Evolutionary conservation across 2,329 filamentous ascomycete genomes (phyloP), one percentile per base, ranked within the genome.

Genomic region (Xylaria arbuscula): DNA sequence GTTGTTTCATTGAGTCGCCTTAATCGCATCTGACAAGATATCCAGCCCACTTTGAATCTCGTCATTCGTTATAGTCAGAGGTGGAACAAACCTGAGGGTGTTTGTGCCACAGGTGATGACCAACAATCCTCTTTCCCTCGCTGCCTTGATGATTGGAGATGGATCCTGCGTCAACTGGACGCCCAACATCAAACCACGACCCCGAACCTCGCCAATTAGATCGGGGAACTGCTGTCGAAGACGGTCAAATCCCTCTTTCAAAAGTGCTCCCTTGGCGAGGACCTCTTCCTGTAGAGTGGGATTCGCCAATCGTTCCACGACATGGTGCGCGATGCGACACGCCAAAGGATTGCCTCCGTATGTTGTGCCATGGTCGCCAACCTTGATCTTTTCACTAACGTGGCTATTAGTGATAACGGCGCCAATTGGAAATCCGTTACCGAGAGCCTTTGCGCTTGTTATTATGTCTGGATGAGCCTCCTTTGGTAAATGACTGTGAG

Each of bases 351-450:
- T 98, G 48, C 94, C 94, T 64, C 94, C 94, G 76, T 97, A 98
- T 0, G 94, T 98, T 17, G 94, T 98, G 58, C 94, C 94, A 81
- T 98, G 94, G 79, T 98, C 94, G 67, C 94, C 93, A 38, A 86
- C 79, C 73, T 84, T 82, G 74, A 88, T 87, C 75, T 90, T 89
- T 61, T 90, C 86, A 34, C 89, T 90, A 1, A 97, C 92, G 28
- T 85, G 83, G 64, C 76, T 76, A 72, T 83, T 87, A 42, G 87
- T 85, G 61, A 88, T 87, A 4, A 92, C 93, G 7, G 96, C 96
- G 59, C 93, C 96, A 73, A 99, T 94, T 56, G 96, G 96, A 80
- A 98, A 95, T 5, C 96, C 96, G 77, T 99, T 99, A 17, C 96
- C 96, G 1, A 99, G 89, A 0, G 96, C 96, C 84, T 99, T 99